Evolutionary conservation across 108 stramenopile genomes (phyloP), one percentile per base, ranked within the genome.

Genomic region (Aurantiochytrium sp.): DNA sequence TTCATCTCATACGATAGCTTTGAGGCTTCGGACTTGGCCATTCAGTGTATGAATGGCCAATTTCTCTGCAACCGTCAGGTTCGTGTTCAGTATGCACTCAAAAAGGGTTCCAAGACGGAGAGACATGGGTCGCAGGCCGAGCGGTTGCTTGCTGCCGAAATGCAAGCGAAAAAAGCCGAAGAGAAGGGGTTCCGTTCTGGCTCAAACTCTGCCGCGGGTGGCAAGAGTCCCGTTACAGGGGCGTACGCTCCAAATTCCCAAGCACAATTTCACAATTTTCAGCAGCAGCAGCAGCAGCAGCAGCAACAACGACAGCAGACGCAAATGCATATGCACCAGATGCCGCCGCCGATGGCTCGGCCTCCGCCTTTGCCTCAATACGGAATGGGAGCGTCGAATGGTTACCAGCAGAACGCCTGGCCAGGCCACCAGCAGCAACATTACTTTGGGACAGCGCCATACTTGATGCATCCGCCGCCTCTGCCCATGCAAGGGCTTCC

Each of bases 31-130:
- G 99, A 99, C 92, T 90, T 96, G 49, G 99, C 99, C 5, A 97
- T 99, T 89, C 98, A 99, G 87, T 97, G 96, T 91, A 99, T 99
- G 99, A 96, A 99, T 93, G 95, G 95, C 58, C 98, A 98, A 89
- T 99, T 92, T 92, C 92, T 99, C 88, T 96, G 98, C 91, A 97
- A 97, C 93, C 93, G 98, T 4, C 97, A 96, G 88, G 98, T 99
- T 88, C 88, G 93, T 2, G 98, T 99, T 42, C 96, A 98, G 92
- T 99, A 98, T 90, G 98, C 98, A 44, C 98, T 97, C 91, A 99
- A 98, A 91, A 97, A 97, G 92, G 97, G 96, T 59, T 91, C 95
- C 5, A 88, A 91, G 89, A 95, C 95, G 4, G 98, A 98, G 90
- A 91, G 99, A 14, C 99, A 99, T 92, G 99, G 99, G 2, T 94